A percentile compares a stretch with the other conserved stretches of the same genome.
Evolutionary conservation across 2,329 filamentous ascomycete species (phyloP).

Genomic region (Pseudophaeomoniella oleicola): DNA sequence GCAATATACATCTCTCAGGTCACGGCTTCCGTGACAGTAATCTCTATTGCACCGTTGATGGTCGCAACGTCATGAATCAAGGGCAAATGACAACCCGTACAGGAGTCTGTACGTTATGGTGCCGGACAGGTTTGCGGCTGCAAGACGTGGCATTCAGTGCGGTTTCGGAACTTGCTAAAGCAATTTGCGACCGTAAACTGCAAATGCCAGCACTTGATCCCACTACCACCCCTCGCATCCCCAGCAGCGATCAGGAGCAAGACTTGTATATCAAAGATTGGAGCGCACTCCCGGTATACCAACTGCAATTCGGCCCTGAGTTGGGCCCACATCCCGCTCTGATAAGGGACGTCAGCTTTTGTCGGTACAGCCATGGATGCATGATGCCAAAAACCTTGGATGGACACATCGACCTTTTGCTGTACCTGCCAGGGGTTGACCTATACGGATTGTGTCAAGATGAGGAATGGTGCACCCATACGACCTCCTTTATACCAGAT

Average conservation of each 20-base stretch:
- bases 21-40: not conserved
- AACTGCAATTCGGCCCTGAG: not conserved
- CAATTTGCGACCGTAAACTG: not conserved
- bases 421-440: not conserved
- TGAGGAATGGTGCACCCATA: not conserved
- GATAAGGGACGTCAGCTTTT: not conserved
- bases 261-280: not conserved
- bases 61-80: not conserved
- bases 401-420: not conserved
- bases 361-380: not conserved
- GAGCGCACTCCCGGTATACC: not conserved
- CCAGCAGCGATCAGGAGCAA: not conserved
- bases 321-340: not conserved
- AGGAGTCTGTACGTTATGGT: not conserved
- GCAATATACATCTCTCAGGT: not conserved
- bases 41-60: not conserved
- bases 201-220: not conserved
- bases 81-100: not conserved
- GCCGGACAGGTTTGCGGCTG: not conserved
- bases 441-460: not conserved
- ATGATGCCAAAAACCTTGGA: not conserved
- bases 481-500: too few relatives aligned
- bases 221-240: not conserved
- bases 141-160: not conserved
- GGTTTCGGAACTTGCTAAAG: not conserved